phyloP scores from a whole-genome alignment of 169 alveolate species.

The Cryptosporidium andersoni region DNA sequence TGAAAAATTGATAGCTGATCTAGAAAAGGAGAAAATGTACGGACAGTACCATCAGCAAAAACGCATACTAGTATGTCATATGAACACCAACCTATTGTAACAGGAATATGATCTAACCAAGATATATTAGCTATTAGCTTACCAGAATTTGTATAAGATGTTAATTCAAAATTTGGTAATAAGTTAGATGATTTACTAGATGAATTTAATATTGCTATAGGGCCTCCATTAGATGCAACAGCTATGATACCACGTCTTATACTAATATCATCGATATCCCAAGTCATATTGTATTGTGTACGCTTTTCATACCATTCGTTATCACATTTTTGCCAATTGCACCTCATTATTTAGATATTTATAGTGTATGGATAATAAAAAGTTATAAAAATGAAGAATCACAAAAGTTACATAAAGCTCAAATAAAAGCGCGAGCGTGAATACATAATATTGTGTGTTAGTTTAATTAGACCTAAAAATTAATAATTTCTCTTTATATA shows the following conservation, averaged over 20 bases:
- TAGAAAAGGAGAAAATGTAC: slow-evolving; percentile 77
- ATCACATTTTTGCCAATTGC: slow-evolving; percentile 52
- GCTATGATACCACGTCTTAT: slow-evolving; percentile 59
- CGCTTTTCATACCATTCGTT: slow-evolving; percentile 46
- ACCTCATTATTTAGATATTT: slow-evolving; percentile 15
- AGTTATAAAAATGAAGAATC: not conserved
- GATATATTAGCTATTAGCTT: slow-evolving; percentile 27
- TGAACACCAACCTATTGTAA: slow-evolving; percentile 45
- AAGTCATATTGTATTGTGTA: slow-evolving; percentile 20
- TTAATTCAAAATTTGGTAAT: slow-evolving; percentile 28
- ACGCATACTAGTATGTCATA: slow-evolving; percentile 72
- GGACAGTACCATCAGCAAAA: slow-evolving; percentile 77
- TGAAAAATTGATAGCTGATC: slow-evolving; percentile 75
- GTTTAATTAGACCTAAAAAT: no score
- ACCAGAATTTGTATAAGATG: slow-evolving; percentile 37
- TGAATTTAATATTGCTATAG: slow-evolving; percentile 50
- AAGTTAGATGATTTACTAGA: not conserved
- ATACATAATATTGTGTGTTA: no score
- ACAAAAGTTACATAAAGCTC: not conserved
- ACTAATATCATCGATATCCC: slow-evolving; percentile 50
- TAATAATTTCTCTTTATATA: no score
- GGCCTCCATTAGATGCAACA: slow-evolving; percentile 62
- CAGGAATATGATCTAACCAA: slow-evolving; percentile 70
- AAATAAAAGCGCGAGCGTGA: no score
- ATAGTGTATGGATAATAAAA: not conserved